These are phyloP conservation scores for Centella asiatica DNA, from an alignment of 129 eudicot genomes.

Conservation along the genomic window DNA sequence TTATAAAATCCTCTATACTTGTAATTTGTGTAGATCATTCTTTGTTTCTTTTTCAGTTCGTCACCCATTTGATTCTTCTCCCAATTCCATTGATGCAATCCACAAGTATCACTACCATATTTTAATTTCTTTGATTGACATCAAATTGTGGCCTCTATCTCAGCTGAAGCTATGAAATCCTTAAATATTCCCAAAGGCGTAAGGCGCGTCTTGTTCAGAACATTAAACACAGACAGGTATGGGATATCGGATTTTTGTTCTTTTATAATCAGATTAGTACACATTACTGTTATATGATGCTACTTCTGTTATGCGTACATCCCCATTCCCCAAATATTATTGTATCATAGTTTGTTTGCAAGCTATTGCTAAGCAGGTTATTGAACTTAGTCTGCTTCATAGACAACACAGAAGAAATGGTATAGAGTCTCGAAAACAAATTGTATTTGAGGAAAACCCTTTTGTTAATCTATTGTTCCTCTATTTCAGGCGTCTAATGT, in stretches of 20 bases:
- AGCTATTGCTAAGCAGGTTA: not conserved
- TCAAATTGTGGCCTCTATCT: not conserved
- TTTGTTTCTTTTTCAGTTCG: too few relatives aligned
- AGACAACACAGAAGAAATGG: not conserved
- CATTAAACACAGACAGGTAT: conserved; percentile 64
- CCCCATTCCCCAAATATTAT: not conserved
- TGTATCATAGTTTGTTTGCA: not conserved
- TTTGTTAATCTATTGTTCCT: not conserved
- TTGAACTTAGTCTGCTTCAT: not conserved
- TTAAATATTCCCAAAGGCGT: conserved; percentile 57
- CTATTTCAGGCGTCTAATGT: conserved; percentile 49
- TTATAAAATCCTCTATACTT: not conserved
- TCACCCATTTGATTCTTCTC: too few relatives aligned
- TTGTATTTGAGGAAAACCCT: not conserved
- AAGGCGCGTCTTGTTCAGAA: conserved; percentile 52
- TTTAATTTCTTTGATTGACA: not conserved
- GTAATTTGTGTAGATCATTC: not conserved
- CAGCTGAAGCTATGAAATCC: conserved; percentile 62
- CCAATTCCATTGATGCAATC: not conserved
- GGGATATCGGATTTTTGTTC: not conserved
- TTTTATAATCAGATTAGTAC: too few relatives aligned
- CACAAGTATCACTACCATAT: not conserved
- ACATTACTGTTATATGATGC: not conserved
- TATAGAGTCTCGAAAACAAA: too few relatives aligned
- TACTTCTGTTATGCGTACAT: not conserved